phyloP scores from a whole-genome alignment of 169 alveolate species.

The Plasmodium berghei region DNA sequence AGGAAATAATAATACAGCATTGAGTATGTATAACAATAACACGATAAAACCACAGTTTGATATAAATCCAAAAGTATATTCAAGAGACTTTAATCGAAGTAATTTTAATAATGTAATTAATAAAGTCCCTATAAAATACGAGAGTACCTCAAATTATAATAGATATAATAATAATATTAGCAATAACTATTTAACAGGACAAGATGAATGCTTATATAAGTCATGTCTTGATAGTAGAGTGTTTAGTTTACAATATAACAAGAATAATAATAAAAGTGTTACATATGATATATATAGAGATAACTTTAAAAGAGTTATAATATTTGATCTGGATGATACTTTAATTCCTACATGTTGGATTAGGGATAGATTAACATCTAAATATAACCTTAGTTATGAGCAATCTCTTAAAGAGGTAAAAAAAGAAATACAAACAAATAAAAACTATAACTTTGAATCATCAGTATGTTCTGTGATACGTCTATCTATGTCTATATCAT shows the following conservation, averaged over 20 bases:
- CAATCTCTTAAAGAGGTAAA: conserved; percentile 76
- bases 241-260: not conserved
- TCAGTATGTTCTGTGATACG: conserved; percentile 77
- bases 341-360: conserved; percentile 90
- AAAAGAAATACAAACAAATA: conserved; percentile 81
- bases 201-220: too few relatives aligned
- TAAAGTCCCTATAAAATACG: too few relatives aligned
- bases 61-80: conserved; percentile 3
- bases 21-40: conserved; percentile 31
- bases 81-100: not conserved
- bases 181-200: too few relatives aligned
- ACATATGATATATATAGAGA: conserved; percentile 31
- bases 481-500: conserved; percentile 80
- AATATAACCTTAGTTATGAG: conserved; percentile 48
- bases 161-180: too few relatives aligned
- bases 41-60: conserved; percentile 16
- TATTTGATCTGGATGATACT: conserved; percentile 89
- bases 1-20: not conserved
- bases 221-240: too few relatives aligned
- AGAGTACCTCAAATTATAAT: too few relatives aligned
- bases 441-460: conserved; percentile 79
- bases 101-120: conserved; percentile 12
- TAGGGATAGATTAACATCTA: conserved; percentile 64
- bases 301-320: conserved; percentile 62
- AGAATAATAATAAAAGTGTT: not conserved